A percentile compares a stretch with the other conserved stretches of the same genome.
Conservation (phyloP, 768 basidiomycete species). For the Suillus spraguei region DNA sequence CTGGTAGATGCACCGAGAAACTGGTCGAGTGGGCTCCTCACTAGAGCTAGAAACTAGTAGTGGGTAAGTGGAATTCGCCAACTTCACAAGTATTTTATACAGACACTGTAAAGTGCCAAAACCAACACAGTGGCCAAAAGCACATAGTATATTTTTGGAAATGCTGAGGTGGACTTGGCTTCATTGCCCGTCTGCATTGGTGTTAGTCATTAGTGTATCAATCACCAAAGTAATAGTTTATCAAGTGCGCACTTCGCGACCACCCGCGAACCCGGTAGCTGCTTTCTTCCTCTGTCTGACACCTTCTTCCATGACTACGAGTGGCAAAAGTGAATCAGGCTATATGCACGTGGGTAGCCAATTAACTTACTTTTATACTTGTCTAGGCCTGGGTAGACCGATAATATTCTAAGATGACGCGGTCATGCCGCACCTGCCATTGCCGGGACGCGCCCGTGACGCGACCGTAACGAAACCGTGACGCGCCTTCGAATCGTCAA, state of each 20-base stretch:
- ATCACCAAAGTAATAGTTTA: neutral
- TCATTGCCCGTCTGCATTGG: conserved; percentile 11
- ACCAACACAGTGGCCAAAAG: conserved; percentile 7
- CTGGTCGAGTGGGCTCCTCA: conserved; percentile 10
- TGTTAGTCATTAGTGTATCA: neutral
- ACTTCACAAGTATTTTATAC: neutral
- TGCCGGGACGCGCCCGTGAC: too few relatives aligned
- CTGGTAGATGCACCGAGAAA: conserved; percentile 12
- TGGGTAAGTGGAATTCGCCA: conserved; percentile 6
- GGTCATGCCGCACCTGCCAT: too few relatives aligned
- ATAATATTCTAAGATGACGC: neutral
- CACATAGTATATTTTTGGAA: conserved; percentile 20
- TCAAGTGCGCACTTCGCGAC: neutral
- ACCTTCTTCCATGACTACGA: conserved; percentile 16
- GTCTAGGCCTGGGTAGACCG: neutral
- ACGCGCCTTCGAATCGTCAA: too few relatives aligned
- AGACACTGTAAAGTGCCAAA: conserved; percentile 25
- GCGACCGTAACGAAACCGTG: too few relatives aligned
- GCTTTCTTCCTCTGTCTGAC: conserved; percentile 29
- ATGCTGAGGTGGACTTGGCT: neutral
- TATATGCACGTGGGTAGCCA: neutral
- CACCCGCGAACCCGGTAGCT: conserved; percentile 9
- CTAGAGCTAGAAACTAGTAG: conserved; percentile 19
- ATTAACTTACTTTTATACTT: neutral
- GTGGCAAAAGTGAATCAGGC: neutral